A percentile compares a stretch with the other conserved stretches of the same genome.
These are phyloP conservation scores for Pleurotus citrinopileatus DNA, from an alignment of 768 basidiomycete genomes.

Conservation along the genomic window DNA sequence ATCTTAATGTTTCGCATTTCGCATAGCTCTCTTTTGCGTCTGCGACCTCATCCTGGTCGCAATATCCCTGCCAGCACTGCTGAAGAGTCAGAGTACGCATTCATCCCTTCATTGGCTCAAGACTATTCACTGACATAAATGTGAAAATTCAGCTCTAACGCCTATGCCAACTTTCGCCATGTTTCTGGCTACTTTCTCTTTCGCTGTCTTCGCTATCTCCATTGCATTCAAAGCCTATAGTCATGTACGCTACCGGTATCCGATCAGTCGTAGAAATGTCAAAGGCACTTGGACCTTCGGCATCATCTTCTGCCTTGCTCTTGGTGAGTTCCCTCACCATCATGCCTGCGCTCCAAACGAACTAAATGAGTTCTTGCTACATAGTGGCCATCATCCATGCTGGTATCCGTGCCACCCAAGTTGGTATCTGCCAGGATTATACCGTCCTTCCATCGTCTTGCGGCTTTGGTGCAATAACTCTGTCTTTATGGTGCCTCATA, in stretches of 20 bases:
- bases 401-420: background rate
- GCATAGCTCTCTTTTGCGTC: constrained; percentile 4
- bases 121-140: background rate
- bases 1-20: background rate
- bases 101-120: background rate
- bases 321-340: background rate
- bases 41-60: constrained; percentile 3
- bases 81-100: constrained; percentile 1
- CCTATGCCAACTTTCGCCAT: constrained; percentile 2
- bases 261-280: constrained; percentile 2
- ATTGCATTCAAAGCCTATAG: constrained; percentile 1
- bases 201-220: constrained; percentile 5
- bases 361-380: no score
- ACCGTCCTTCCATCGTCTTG: background rate
- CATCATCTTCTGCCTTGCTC: background rate
- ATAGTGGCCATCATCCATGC: constrained; percentile 7
- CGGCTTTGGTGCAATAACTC: background rate
- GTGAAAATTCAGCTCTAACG: background rate
- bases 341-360: background rate
- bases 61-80: background rate
- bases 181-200: constrained; percentile 9
- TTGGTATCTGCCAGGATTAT: constrained; percentile 1
- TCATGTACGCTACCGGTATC: constrained; percentile 1
- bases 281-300: constrained; percentile 1
- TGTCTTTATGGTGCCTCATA: constrained; percentile 4